phyloP scores from a whole-genome alignment of 2,329 filamentous ascomycete species.

The Aspergillus ruber region DNA sequence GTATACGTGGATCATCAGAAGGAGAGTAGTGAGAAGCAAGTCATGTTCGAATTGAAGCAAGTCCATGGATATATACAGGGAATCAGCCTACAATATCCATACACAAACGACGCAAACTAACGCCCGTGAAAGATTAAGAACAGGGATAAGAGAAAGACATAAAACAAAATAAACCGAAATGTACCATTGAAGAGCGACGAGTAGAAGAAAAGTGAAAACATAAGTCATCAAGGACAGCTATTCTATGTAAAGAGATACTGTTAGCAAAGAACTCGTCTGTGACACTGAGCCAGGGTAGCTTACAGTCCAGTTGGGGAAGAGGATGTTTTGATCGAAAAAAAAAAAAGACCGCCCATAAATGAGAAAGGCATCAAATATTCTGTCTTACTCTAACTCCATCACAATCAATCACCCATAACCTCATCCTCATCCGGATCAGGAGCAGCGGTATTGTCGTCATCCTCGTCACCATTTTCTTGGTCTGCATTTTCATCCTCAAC shows the following conservation, averaged over 20 bases:
- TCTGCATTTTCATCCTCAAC: constrained; percentile 42
- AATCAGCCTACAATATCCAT: background rate
- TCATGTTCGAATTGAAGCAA: background rate
- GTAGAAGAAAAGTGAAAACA: background rate
- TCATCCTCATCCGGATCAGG: constrained; percentile 34
- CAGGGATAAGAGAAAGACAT: background rate
- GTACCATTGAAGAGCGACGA: background rate
- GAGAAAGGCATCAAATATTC: background rate
- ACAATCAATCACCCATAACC: constrained; percentile 37
- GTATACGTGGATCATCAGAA: background rate
- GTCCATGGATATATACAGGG: constrained; percentile 5
- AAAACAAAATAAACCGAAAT: background rate
- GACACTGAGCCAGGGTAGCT: too few relatives aligned
- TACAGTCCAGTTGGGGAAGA: too few relatives aligned
- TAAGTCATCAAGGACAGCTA: background rate
- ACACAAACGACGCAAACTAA: background rate
- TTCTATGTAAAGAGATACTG: background rate
- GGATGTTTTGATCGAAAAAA: too few relatives aligned
- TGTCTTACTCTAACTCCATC: background rate
- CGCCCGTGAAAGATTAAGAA: background rate
- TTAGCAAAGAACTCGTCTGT: background rate
- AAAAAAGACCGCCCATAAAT: background rate
- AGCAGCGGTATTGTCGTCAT: constrained; percentile 18
- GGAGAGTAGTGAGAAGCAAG: background rate
- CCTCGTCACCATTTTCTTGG: constrained; percentile 20